Base-by-base conservation (phyloP, 371 early-diverging fungal genomes). In the Syncephalastrum racemosum region DNA sequence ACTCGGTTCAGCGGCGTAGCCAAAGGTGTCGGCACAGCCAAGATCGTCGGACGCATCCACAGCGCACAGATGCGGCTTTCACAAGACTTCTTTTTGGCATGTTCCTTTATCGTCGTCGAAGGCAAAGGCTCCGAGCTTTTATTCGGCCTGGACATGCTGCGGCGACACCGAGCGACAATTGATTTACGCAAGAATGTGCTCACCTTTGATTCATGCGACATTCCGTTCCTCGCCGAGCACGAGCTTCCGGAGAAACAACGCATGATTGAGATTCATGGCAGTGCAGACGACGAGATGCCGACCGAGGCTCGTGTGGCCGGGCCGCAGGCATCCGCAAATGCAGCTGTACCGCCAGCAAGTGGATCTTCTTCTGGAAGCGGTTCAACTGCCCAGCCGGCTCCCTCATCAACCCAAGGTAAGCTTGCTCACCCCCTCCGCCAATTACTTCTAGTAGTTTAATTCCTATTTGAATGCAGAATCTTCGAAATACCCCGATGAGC, bases 81-180 rank as follows among this genome's bases (percentile, higher is more conserved):
- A 8, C 70, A 76, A 53, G 81, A 81, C 46, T 81, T 88, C 56
- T 85, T 81, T 54, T 74, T 96, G 47, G 81, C 87, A 12, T 95
- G 96, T 64, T 91, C 94, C 4, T 92, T 98, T 53, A 93, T 92
- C 18, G 90, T 97, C 24, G 91, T 97, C 78, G 96, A 96, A 79
- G 93, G 91, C 27, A 90, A 93, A 53, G 92, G 91, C 6, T 90
- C 94, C 4, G 96, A 94, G 49, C 54, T 98, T 18, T 71, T 98
- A 45, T 92, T 98, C 73, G 98, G 98, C 0, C 77, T 98, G 55
- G 98, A 98, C 54, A 96, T 97, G 95, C 80, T 95, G 41, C 90
- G 88, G 63, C 77, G 90, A 20, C 91, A 93, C 60, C 79, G 83
- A 59, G 80, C 95, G 6, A 86, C 88, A 58, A 96, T 97, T 58